Evolutionary conservation across 164 flowering plant species (phyloP).

Genomic region (Liquidambar formosana): DNA sequence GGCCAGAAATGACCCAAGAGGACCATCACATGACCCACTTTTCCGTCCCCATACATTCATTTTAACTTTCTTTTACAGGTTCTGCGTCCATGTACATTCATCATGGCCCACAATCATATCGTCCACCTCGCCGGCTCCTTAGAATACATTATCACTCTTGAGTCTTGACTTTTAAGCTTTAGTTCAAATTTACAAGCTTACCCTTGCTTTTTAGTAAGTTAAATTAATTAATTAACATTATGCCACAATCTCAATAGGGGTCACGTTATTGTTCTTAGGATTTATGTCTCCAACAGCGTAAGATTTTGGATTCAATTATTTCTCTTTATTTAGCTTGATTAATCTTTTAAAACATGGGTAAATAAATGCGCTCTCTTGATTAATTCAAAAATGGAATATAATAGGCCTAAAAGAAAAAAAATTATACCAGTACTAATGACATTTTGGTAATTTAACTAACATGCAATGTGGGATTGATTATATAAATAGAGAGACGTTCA

Average conservation of each 20-base stretch:
- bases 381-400: too few species aligned
- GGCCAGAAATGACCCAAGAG: too few species aligned
- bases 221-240: background rate
- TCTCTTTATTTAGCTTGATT: too few species aligned
- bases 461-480: background rate
- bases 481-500: background rate
- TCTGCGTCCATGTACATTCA: background rate
- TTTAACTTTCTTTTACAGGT: background rate
- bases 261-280: too few species aligned
- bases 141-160: background rate
- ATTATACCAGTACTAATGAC: background rate
- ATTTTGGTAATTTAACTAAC: background rate
- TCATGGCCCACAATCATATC: background rate
- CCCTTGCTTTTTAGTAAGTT: background rate
- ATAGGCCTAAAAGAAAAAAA: too few species aligned
- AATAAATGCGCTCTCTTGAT: too few species aligned
- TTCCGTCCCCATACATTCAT: constrained; percentile 14
- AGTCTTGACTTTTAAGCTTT: too few species aligned
- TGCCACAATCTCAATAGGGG: too few species aligned
- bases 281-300: too few species aligned
- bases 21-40: background rate
- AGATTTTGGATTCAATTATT: too few species aligned
- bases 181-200: background rate
- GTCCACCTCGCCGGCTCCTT: background rate
- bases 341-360: too few species aligned